Conservation (phyloP, 495 filamentous ascomycete genomes). For the Aspergillus nanangensis region DNA sequence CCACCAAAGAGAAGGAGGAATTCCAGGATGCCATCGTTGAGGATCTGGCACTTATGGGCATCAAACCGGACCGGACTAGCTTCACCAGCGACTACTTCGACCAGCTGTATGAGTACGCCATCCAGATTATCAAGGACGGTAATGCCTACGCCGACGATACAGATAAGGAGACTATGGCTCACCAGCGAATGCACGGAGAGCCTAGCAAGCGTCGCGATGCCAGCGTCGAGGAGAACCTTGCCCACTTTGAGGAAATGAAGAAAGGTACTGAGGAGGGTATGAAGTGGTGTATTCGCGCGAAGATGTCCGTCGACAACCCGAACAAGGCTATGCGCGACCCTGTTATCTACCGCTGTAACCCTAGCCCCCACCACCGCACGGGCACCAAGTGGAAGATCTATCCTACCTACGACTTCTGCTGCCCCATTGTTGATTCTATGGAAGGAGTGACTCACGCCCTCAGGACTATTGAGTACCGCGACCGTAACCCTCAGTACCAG, state of each 20-base stretch:
- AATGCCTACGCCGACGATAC: slow-evolving; percentile 91
- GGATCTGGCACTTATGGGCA: slow-evolving; percentile 80
- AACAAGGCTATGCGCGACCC: slow-evolving; percentile 89
- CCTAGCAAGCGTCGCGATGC: slow-evolving; percentile 71
- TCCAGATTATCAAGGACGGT: slow-evolving; percentile 75
- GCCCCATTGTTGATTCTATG: slow-evolving; percentile 83
- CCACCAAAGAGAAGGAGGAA: slow-evolving; percentile 87
- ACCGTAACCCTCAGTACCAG: slow-evolving; percentile 94
- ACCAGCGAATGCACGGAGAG: slow-evolving; percentile 71
- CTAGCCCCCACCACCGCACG: slow-evolving; percentile 81
- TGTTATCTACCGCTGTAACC: slow-evolving; percentile 87
- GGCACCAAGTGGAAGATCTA: slow-evolving; percentile 91
- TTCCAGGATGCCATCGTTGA: slow-evolving; percentile 85
- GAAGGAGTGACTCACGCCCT: slow-evolving; percentile 95
- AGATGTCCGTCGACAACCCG: slow-evolving; percentile 76
- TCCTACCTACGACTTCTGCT: slow-evolving; percentile 93
- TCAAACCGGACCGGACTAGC: slow-evolving; percentile 72
- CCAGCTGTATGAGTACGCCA: slow-evolving; percentile 72
- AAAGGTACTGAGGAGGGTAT: slow-evolving; percentile 68
- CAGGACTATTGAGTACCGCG: slow-evolving; percentile 93
- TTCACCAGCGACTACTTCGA: slow-evolving; percentile 92
- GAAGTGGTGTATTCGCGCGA: slow-evolving; percentile 82
- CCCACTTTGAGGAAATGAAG: slow-evolving; percentile 86
- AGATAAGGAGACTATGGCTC: slow-evolving; percentile 76
- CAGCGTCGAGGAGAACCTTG: slow-evolving; percentile 75